Evolutionary conservation across 257 asterid species (phyloP), one percentile per base, ranked within the genome.

Genomic region (Forsythia suspensa): DNA sequence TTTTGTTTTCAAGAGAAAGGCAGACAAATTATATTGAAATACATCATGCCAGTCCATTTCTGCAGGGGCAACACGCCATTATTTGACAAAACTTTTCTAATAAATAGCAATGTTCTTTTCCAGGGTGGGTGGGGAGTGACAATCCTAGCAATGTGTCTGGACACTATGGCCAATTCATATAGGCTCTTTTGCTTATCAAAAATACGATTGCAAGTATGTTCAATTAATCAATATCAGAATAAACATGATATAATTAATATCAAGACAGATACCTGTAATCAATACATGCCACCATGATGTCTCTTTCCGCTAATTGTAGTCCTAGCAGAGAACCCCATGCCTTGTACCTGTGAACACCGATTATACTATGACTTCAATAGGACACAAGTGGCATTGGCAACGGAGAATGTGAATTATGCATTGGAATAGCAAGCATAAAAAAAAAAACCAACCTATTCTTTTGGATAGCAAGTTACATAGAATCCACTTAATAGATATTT

Each of bases 281-380:
- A 69, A 94, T 80, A 84, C 98, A 94, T 46, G 99, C 99, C 74
- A 96, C 99, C 66, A 96, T 91, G 82, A 96, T 91, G 81, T 88
- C 99, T 81, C 93, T 89, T 88, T 92, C 93, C 57, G 99, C 92
- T 85, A 96, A 85, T 57, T 94, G 99, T 77, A 86, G 85, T 82
- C 99, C 99, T 37, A 96, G 88, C 63, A 96, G 88, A 65, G 98
- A 91, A 80, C 98, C 99, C 99, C 99, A 96, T 55, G 98, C 99
- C 87, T 96, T 96, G 82, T 96, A 94, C 84, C 98, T 96, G 91
- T 87, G 83, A 37, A 73, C 48, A 24, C 40, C 0, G 8, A 63
- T 18, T 59, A 71, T 72, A 72, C 65, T 41, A 75, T 48, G 24
- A 71, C 40, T 70, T 63, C 73, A 55, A 24, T 51, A 52, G 70